These are phyloP conservation scores for Pseudocercospora musae DNA, from an alignment of 2,329 filamentous ascomycete genomes.

Conservation along the genomic window DNA sequence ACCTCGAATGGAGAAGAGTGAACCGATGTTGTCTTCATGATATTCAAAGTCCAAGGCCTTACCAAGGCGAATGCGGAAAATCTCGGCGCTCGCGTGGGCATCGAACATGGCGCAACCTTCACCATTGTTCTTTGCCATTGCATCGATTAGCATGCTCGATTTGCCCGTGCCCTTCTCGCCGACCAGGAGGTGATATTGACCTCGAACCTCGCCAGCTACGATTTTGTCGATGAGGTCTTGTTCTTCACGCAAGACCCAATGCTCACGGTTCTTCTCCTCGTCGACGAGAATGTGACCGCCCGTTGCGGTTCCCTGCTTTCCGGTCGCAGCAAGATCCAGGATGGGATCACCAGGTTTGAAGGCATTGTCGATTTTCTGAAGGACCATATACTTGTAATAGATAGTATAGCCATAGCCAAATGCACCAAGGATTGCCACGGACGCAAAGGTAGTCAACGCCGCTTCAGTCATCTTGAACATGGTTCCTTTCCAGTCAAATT, in stretches of 20 bases:
- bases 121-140: constrained; percentile 88
- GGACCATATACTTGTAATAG: constrained; percentile 76
- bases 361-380: constrained; percentile 89
- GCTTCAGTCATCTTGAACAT: constrained; percentile 53
- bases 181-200: constrained; percentile 87
- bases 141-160: constrained; percentile 92
- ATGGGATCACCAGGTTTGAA: constrained; percentile 86
- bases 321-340: constrained; percentile 56
- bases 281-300: constrained; percentile 31
- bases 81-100: constrained; percentile 89
- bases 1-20: constrained; percentile 89
- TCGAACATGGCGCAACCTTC: constrained; percentile 94
- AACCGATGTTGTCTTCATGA: constrained; percentile 96
- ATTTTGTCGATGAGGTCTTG: constrained; percentile 80
- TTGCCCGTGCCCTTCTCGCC: constrained; percentile 97
- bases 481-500: constrained; percentile 35
- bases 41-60: constrained; percentile 96
- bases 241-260: constrained; percentile 83
- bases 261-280: constrained; percentile 54
- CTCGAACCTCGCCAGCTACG: constrained; percentile 65
- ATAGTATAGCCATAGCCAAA: constrained; percentile 65
- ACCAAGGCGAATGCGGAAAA: constrained; percentile 81
- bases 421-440: constrained; percentile 46
- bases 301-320: constrained; percentile 29
- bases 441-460: constrained; percentile 50